Evolutionary conservation across 2,329 filamentous ascomycete genomes (phyloP).

Genomic region (Aureobasidium subglaciale): DNA sequence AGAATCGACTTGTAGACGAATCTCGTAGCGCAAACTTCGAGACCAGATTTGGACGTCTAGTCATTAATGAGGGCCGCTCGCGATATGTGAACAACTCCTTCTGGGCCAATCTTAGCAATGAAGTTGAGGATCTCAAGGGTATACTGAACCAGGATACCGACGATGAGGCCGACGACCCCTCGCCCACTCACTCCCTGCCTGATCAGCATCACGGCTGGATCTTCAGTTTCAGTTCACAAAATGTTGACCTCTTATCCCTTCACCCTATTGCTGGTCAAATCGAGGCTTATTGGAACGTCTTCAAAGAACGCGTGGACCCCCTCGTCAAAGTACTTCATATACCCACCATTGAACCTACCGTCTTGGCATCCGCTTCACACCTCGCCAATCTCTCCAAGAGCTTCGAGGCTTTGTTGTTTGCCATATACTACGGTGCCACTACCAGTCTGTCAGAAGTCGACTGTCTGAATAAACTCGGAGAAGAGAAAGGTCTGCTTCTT

Average conservation of each 20-base stretch:
- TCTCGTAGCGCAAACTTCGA: conserved; percentile 24
- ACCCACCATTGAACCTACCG: conserved; percentile 55
- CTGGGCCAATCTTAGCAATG: conserved; percentile 68
- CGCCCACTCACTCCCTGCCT: conserved; percentile 31
- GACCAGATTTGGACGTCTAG: conserved; percentile 57
- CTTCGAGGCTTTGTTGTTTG: conserved; percentile 53
- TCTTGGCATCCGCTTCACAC: conserved; percentile 55
- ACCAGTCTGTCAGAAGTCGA: conserved; percentile 45
- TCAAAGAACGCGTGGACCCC: conserved; percentile 66
- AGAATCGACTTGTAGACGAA: neutral
- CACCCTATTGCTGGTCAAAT: conserved; percentile 62
- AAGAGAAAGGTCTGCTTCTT: conserved; percentile 44
- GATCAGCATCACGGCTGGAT: conserved; percentile 64
- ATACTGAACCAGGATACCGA: conserved; percentile 55
- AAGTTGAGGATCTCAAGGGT: conserved; percentile 58
- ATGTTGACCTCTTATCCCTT: conserved; percentile 56
- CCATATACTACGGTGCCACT: conserved; percentile 54
- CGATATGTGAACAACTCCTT: conserved; percentile 71
- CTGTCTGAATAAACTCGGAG: conserved; percentile 42
- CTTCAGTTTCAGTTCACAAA: conserved; percentile 64
- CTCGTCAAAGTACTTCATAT: conserved; percentile 65
- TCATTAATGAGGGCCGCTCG: conserved; percentile 62
- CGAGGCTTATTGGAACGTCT: conserved; percentile 61
- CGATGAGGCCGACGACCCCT: conserved; percentile 51
- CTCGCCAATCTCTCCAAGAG: conserved; percentile 52